phyloP scores from a whole-genome alignment of 1,284 basidiomycete genomes.

The Ustilago sp. region DNA sequence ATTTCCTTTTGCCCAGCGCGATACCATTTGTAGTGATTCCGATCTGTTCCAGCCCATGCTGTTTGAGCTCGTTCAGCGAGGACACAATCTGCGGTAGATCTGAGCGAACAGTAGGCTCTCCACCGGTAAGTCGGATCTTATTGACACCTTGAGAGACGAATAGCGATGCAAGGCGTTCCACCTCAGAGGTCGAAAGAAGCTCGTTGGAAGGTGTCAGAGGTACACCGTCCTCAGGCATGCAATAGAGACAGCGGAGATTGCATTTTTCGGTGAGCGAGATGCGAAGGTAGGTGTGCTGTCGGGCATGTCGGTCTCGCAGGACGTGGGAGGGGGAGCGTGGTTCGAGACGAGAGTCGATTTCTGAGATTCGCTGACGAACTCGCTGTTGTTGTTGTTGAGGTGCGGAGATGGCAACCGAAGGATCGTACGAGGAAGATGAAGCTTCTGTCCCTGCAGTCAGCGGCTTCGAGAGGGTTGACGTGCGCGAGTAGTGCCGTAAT shows the following conservation, averaged over 20 bases:
- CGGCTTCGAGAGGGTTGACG: constrained; percentile 12
- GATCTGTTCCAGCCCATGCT: constrained; percentile 78
- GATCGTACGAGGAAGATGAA: not conserved
- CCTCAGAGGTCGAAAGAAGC: constrained; percentile 81
- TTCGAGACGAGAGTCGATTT: constrained; percentile 30
- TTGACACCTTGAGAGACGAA: constrained; percentile 83
- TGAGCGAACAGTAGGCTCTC: constrained; percentile 86
- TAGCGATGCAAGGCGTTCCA: constrained; percentile 77
- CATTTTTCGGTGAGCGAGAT: constrained; percentile 88
- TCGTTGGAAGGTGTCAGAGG: constrained; percentile 79
- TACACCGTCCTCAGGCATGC: constrained; percentile 86
- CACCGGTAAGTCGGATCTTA: constrained; percentile 88
- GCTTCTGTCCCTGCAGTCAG: constrained; percentile 1
- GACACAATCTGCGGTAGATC: constrained; percentile 79
- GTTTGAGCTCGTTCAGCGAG: constrained; percentile 47
- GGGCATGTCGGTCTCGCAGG: constrained; percentile 51
- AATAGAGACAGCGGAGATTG: constrained; percentile 89
- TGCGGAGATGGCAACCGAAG: not conserved
- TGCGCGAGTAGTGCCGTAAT: constrained; percentile 17
- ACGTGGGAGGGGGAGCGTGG: constrained; percentile 28
- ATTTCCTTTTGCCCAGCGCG: constrained; percentile 76
- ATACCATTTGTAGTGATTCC: constrained; percentile 89
- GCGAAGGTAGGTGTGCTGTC: constrained; percentile 81
- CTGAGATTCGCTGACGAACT: constrained; percentile 35
- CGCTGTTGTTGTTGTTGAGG: constrained; percentile 13